A percentile compares a stretch with the other conserved stretches of the same genome.
phyloP scores from a whole-genome alignment of 257 asterid species.

The Petunia secreta region DNA sequence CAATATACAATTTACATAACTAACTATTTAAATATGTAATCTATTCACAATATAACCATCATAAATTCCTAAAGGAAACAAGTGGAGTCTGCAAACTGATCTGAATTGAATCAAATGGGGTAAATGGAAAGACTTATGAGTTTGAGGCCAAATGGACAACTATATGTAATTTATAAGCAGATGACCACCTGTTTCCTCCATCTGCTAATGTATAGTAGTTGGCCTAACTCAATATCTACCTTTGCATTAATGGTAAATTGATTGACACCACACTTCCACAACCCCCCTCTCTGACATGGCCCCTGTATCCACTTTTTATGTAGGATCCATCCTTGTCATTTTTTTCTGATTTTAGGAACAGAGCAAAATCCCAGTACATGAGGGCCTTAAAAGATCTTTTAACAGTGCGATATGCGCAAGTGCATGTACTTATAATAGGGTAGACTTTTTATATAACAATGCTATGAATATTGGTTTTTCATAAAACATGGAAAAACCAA shows the following conservation, averaged over 20 bases:
- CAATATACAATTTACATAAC: no score
- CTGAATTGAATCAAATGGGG: background rate
- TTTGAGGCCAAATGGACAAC: background rate
- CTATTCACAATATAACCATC: no score
- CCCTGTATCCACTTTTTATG: background rate
- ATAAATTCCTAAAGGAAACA: background rate
- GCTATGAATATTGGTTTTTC: no score
- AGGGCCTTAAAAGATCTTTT: background rate
- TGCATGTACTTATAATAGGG: background rate
- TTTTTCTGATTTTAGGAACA: no score
- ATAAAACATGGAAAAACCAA: no score
- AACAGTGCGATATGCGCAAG: background rate
- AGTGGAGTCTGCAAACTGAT: background rate
- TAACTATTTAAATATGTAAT: no score
- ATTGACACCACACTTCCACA: background rate
- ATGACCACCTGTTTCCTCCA: background rate
- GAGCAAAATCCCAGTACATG: background rate
- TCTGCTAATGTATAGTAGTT: background rate
- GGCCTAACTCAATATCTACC: background rate
- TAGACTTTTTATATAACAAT: no score
- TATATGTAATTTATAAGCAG: background rate
- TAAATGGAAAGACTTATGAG: background rate
- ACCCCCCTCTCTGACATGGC: background rate
- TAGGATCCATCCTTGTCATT: background rate
- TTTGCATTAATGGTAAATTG: background rate